A percentile compares a stretch with the other conserved stretches of the same genome.
Conservation (phyloP, 495 filamentous ascomycete genomes). For the Durotheca rogersii region DNA sequence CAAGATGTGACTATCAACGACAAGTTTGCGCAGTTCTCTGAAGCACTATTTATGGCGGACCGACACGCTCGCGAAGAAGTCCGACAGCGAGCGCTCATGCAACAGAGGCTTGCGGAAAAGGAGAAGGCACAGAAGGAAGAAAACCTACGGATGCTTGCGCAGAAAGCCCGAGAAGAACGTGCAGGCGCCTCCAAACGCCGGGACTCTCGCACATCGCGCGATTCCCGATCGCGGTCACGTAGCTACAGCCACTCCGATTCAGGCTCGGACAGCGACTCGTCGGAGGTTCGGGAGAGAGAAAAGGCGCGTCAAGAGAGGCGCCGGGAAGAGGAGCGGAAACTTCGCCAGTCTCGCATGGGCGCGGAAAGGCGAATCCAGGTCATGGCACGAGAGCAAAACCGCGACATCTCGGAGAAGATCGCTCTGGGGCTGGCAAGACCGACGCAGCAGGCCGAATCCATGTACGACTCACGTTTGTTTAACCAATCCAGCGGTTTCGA, state of each 20-base stretch:
- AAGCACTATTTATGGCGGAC: constrained; percentile 91
- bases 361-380: constrained; percentile 85
- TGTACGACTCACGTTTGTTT: constrained; percentile 96
- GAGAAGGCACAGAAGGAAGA: constrained; percentile 94
- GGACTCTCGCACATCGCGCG: constrained; percentile 44
- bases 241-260: constrained; percentile 59
- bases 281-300: constrained; percentile 73
- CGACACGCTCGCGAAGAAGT: constrained; percentile 95
- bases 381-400: constrained; percentile 91
- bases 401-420: constrained; percentile 97
- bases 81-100: constrained; percentile 87
- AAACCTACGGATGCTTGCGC: constrained; percentile 81
- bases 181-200: constrained; percentile 56
- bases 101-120: constrained; percentile 94
- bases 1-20: constrained; percentile 98
- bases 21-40: constrained; percentile 95
- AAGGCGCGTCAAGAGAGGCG: constrained; percentile 74
- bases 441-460: constrained; percentile 80
- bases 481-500: constrained; percentile 90
- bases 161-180: constrained; percentile 85
- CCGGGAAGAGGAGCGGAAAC: constrained; percentile 80
- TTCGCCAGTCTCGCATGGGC: constrained; percentile 94
- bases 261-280: constrained; percentile 63
- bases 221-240: constrained; percentile 53
- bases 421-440: constrained; percentile 94